These are phyloP conservation scores for Aspergillus pseudoglaucus DNA, from an alignment of 2,329 filamentous ascomycete genomes.

Conservation along the genomic window DNA sequence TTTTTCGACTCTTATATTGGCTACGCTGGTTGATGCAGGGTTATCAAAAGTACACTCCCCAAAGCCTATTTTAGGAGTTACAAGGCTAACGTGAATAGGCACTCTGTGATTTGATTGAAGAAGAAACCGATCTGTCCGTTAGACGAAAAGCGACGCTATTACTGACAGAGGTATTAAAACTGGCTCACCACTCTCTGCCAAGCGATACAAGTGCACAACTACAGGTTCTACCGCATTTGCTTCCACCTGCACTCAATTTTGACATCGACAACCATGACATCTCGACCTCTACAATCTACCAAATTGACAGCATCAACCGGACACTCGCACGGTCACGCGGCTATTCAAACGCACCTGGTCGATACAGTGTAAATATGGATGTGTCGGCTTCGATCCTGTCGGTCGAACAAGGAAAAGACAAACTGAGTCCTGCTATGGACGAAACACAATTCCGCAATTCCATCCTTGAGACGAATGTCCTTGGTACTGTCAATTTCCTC, in stretches of 20 bases:
- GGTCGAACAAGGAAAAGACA: constrained; percentile 43
- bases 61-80: not conserved
- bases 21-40: constrained; percentile 75
- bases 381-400: constrained; percentile 37
- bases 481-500: constrained; percentile 80
- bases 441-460: constrained; percentile 57
- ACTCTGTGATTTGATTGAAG: constrained; percentile 45
- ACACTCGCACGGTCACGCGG: constrained; percentile 75
- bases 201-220: constrained; percentile 73
- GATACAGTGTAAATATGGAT: constrained; percentile 40
- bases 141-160: constrained; percentile 86
- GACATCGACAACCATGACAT: constrained; percentile 66
- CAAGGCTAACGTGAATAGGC: constrained; percentile 28
- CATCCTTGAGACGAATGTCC: constrained; percentile 68
- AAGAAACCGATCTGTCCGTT: constrained; percentile 47
- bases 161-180: constrained; percentile 83
- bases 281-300: constrained; percentile 87
- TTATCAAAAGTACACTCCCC: constrained; percentile 48
- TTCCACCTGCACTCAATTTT: constrained; percentile 69
- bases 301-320: constrained; percentile 94
- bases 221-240: constrained; percentile 80
- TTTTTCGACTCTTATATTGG: constrained; percentile 82
- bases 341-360: constrained; percentile 32
- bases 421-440: constrained; percentile 57
- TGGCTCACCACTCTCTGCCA: constrained; percentile 79